Evolutionary conservation across 345 rosid genomes (phyloP), one percentile per base, ranked within the genome.

Genomic region (Cardamine occulta): DNA sequence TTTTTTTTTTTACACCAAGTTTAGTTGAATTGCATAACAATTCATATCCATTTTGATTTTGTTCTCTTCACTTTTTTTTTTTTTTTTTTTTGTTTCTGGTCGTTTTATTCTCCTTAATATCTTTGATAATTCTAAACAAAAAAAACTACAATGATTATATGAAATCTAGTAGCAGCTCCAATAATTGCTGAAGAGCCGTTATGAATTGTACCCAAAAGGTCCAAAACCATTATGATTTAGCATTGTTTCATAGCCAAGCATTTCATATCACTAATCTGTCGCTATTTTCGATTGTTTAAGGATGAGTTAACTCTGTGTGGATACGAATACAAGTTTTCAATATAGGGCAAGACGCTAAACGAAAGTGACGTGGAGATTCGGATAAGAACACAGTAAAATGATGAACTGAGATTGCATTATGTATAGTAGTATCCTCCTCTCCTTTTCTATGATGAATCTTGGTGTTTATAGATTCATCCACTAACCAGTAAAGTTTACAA

Each of bases 211-310:
- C 17, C 23, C n/a, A 64, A 76, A 69, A 62, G 65, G 40, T 62
- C 49, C 57, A 32, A 53, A 62, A 23, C 49, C 51, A 59, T 31
- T 61, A 51, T 52, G 35, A 42, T 42, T 7, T 19, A 44, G 17
- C 70, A 54, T 53, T 45, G 64, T 44, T 53, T 62, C 75, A 35
- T 24, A 44, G 58, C 80, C 75, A 76, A 62, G 35, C 75, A 62
- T 69, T 62, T 69, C 58, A 53, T 69, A 68, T 69, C 75, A 62
- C 70, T 69, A 76, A 69, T 62, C 31, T 68, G 80, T 69, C 80
- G 75, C 75, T 76, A 69, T 76, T 76, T 76, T 76, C 80, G 80
- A 76, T 76, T 69, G 70, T 76, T 69, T 76, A 76, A 76, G 80
- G 80, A 76, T 76, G 21, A 44, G 52, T 76, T 76, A 53, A 62